A percentile compares a stretch with the other conserved stretches of the same genome.
Conservation (phyloP, 1,139 yeast genomes). For the Kurtzmaniella quercitrusa region DNA sequence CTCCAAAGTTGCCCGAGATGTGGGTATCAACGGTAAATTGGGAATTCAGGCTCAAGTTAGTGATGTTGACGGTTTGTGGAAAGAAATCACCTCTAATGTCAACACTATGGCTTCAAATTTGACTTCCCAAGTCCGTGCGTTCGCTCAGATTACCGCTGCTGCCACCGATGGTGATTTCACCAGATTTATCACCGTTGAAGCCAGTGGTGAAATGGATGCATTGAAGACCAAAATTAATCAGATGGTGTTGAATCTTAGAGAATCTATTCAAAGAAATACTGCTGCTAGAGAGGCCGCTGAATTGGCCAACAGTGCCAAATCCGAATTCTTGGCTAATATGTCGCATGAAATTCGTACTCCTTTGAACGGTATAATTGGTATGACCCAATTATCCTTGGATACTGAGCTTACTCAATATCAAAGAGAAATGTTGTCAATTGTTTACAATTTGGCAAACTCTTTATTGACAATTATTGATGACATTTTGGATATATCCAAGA, state of each 20-base stretch:
- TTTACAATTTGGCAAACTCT: conserved; percentile 80
- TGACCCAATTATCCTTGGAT: conserved; percentile 84
- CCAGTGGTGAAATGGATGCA: conserved; percentile 92
- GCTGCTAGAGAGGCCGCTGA: conserved; percentile 95
- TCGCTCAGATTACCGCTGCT: conserved; percentile 90
- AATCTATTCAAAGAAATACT: conserved; percentile 84
- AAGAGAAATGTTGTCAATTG: conserved; percentile 84
- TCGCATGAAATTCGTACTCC: conserved; percentile 92
- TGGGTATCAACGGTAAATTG: conserved; percentile 87
- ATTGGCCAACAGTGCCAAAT: conserved; percentile 83
- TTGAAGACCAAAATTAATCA: conserved; percentile 85
- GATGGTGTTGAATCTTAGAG: conserved; percentile 85
- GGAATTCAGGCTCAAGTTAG: conserved; percentile 90
- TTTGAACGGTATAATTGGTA: conserved; percentile 88
- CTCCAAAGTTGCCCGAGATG: conserved; percentile 85
- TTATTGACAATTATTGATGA: conserved; percentile 82
- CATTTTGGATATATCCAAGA: conserved; percentile 84
- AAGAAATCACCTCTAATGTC: conserved; percentile 87
- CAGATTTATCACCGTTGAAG: conserved; percentile 84
- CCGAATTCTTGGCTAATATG: conserved; percentile 87
- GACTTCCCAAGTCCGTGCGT: conserved; percentile 89
- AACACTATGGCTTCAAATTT: conserved; percentile 90
- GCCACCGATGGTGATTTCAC: conserved; percentile 94
- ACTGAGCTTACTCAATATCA: conserved; percentile 86
- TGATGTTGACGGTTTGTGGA: conserved; percentile 90